phyloP scores from a whole-genome alignment of 345 rosid genomes.

The Boechera divaricarpa region DNA sequence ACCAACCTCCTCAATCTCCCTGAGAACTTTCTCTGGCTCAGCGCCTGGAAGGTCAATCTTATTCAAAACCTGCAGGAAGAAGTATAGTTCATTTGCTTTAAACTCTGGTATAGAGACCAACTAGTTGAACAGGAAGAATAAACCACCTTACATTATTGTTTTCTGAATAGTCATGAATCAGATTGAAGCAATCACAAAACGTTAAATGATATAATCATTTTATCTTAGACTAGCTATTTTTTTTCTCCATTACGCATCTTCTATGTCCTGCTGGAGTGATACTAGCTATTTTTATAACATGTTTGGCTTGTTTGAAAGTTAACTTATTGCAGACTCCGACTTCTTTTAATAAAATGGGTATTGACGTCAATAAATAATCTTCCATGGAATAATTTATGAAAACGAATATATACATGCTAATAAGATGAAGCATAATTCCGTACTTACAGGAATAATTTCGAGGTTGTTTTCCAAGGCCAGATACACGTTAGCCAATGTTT shows the following conservation, averaged over 20 bases:
- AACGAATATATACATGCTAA: background rate
- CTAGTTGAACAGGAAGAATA: constrained; percentile 6
- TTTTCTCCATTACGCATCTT: constrained; percentile 23
- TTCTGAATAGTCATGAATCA: constrained; percentile 21
- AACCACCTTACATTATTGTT: constrained; percentile 9
- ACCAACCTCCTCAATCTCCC: constrained; percentile 99
- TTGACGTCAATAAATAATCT: constrained; percentile 10
- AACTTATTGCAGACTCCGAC: constrained; percentile 4
- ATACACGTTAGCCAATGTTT: constrained; percentile 94
- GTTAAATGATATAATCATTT: constrained; percentile 5
- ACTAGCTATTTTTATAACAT: constrained; percentile 15
- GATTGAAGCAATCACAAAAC: constrained; percentile 7
- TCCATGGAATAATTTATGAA: background rate
- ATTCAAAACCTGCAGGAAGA: constrained; percentile 74
- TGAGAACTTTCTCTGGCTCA: constrained; percentile 77
- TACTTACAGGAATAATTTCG: constrained; percentile 93
- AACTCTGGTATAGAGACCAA: constrained; percentile 17
- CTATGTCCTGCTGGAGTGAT: constrained; percentile 2
- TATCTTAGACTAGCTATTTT: background rate
- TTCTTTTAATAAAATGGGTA: background rate
- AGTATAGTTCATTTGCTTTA: constrained; percentile 17
- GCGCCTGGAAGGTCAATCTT: constrained; percentile 99
- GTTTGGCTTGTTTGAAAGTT: constrained; percentile 3
- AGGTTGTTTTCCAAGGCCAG: constrained; percentile 95
- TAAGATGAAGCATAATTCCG: constrained; percentile 27